Base-by-base conservation (phyloP, 495 filamentous ascomycete species). In the Aspergillus panamensis region DNA sequence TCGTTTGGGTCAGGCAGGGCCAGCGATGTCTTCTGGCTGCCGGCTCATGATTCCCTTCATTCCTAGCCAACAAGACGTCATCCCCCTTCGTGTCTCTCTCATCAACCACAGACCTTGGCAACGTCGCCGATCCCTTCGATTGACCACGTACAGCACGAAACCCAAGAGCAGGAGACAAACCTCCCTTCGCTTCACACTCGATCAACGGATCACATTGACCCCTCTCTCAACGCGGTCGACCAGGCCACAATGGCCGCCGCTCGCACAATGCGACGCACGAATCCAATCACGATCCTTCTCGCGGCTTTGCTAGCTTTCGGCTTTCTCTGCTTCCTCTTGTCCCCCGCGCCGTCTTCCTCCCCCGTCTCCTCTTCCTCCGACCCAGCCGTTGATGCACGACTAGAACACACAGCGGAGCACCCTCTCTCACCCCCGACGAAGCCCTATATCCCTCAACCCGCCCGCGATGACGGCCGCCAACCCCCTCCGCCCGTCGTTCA, bases 401-500 rank as follows among this genome's bases (percentile, higher is more conserved):
- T 75, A 67, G 75, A 82, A 63, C 73, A 80, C 62, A 85, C 87
- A 30, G 89, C 87, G 44, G 77, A 84, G 51, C 84, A 90, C 67
- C 84, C 83, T 57, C 82, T 92, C 63, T 94, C 89, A 13, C 91
- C 91, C 52, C 92, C 91, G 6, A 89, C 86, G 16, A 85, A 89
- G 47, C 87, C 91, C n/a, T 92, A 92, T 72, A 75, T 83, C 63
- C 73, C 79, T 51, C 79, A 76, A 58, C 58, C 82, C 39, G 67
- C 81, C 51, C 66, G 81, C 37, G 82, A 84, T 58, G 68, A 78
- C 62, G 83, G 83, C 40, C 73, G 79, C 56, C 59, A 73, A 45
- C 75, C 82, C 33, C 84, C 91, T 13, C 91, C 93, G 17, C 93
- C 93, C n/a, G 91, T 98, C 21, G 83, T 89, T 13, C 94, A 90